phyloP scores from a whole-genome alignment of 805 yeast species.

The Kodamaea kaohsiungensis region DNA sequence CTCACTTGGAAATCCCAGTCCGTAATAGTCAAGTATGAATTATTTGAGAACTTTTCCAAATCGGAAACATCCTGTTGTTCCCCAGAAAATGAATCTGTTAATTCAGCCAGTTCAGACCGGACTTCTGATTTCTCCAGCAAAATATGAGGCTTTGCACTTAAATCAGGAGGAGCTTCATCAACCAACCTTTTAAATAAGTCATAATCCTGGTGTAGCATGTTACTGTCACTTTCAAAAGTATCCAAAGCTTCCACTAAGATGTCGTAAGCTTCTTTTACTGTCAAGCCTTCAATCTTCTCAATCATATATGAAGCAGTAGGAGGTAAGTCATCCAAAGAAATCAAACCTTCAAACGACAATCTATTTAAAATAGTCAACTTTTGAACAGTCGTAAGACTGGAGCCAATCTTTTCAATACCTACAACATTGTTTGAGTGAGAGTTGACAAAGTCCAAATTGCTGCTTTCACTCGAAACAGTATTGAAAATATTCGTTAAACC shows the following conservation, averaged over 20 bases:
- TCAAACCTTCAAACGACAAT: slow-evolving; percentile 26
- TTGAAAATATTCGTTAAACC: too few relatives aligned
- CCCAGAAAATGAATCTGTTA: not conserved
- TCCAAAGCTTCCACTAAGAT: slow-evolving; percentile 40
- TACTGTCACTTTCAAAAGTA: slow-evolving; percentile 49
- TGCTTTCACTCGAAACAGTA: slow-evolving; percentile 7
- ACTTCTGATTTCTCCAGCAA: not conserved
- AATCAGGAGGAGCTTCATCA: slow-evolving; percentile 1
- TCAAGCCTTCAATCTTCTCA: slow-evolving; percentile 35
- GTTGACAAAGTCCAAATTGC: slow-evolving; percentile 13
- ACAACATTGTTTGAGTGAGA: slow-evolving; percentile 12
- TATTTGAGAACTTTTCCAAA: not conserved
- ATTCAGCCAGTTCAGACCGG: not conserved
- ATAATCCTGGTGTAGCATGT: slow-evolving; percentile 42
- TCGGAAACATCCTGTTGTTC: not conserved
- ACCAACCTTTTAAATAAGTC: slow-evolving; percentile 28
- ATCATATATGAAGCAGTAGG: slow-evolving; percentile 38
- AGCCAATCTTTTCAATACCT: slow-evolving; percentile 14
- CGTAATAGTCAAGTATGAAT: slow-evolving; percentile 4
- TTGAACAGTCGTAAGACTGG: slow-evolving; percentile 21
- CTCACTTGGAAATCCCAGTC: slow-evolving; percentile 35
- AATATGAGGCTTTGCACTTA: not conserved
- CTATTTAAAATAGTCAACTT: slow-evolving; percentile 27
- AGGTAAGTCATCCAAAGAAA: slow-evolving; percentile 30
- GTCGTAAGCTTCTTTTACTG: slow-evolving; percentile 38